Base-by-base conservation (phyloP, 2,329 filamentous ascomycete species). In the Drechslerella coelobrocha region DNA sequence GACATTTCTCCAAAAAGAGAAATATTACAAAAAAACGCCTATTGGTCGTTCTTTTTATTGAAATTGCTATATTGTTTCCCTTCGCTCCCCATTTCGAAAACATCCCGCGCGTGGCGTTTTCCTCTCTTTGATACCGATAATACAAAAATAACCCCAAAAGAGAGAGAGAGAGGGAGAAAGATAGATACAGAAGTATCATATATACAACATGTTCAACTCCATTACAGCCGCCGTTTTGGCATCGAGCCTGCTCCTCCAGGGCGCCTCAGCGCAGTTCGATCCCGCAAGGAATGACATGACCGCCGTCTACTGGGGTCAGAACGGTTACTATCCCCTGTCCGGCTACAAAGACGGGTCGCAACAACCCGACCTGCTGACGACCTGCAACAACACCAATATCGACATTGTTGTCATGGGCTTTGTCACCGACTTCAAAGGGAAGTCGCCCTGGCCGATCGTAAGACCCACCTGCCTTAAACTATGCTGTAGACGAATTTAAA, bases 271-370 rank as follows among this genome's bases (percentile, higher is more conserved):
- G 26, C 34, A 29, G 26, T 24, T 17, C 23, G 39, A 41, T 23
- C 41, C 21, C n/a, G n/a, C n/a, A n/a, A n/a, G n/a, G n/a, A n/a
- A n/a, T n/a, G n/a, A n/a, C 27, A 69, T 62, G 51, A 69, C 65
- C 5, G 65, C 65, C 10, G 65, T 69, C 31, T 69, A 69, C 27
- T 69, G 65, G 65, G 65, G 65, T 26, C 65, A 69, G 26, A 69
- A 69, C n/a, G 65, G 55, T n/a, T n/a, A n/a, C 23, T 48, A 19
- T 9, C n/a, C 43, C 45, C 43, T 8, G 37, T 48, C 19, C 23
- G 47, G 17, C 23, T 26, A 61, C 56, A 21, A 24, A 4, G 34
- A 27, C 2, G 56, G 51, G 43, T 8, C 9, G n/a, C 7, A 31
- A 8, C 63, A 68, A 29, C 51, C 23, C 41, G 27, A 62, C 45